Evolutionary conservation across 2,329 filamentous ascomycete species (phyloP).

Genomic region (Colletotrichum gloeosporioides): DNA sequence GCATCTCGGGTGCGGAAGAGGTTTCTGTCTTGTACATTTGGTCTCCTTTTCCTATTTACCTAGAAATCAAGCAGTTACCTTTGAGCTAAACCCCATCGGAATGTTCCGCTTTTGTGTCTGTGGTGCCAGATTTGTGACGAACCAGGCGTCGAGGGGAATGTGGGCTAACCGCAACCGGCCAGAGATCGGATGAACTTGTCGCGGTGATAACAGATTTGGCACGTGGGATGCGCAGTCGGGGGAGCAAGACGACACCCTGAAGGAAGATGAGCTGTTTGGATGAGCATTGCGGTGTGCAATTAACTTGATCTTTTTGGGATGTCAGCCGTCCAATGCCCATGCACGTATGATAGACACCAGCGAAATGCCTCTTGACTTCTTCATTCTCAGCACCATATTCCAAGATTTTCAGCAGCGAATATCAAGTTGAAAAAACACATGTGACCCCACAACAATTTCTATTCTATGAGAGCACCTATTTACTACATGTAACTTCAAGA

Average conservation of each 20-base stretch:
- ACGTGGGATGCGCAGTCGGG: background rate
- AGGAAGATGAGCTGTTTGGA: background rate
- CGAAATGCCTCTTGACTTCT: background rate
- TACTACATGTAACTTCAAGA: background rate
- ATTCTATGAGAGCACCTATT: background rate
- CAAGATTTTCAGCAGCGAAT: background rate
- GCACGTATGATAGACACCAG: background rate
- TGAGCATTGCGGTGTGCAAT: background rate
- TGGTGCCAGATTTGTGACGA: background rate
- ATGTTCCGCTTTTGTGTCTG: background rate
- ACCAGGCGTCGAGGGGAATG: background rate
- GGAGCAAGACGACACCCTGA: background rate
- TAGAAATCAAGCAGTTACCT: slow-evolving; percentile 26
- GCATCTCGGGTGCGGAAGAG: slow-evolving; percentile 34
- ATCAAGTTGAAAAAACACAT: background rate
- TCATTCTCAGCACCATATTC: background rate
- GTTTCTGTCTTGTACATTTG: slow-evolving; percentile 33
- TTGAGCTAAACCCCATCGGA: background rate
- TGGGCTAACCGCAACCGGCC: background rate
- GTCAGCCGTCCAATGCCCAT: background rate
- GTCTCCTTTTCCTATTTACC: slow-evolving; percentile 27
- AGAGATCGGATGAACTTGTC: background rate
- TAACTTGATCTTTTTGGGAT: background rate
- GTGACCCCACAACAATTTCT: background rate
- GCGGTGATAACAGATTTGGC: background rate